phyloP scores from a whole-genome alignment of 2,329 filamentous ascomycete species.

The Alternaria brassicicola region DNA sequence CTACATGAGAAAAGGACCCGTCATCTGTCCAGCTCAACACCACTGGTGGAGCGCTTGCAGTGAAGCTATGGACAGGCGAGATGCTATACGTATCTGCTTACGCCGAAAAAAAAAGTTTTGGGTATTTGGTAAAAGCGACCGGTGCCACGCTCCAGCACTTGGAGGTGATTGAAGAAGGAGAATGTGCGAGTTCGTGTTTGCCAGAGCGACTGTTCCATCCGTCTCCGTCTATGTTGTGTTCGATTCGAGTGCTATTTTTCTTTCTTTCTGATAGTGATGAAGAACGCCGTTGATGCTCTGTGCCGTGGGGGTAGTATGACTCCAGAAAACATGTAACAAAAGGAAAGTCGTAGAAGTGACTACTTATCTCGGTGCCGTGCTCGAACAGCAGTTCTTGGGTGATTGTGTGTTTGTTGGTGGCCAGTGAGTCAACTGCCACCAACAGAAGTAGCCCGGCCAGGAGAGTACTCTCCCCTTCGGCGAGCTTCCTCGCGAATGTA shows the following conservation, averaged over 20 bases:
- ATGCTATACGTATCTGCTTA: constrained; percentile 21
- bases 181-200: constrained; percentile 22
- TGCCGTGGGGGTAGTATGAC: constrained; percentile 18
- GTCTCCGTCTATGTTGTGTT: constrained; percentile 6
- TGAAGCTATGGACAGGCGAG: constrained; percentile 38
- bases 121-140: constrained; percentile 36
- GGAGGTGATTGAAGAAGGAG: constrained; percentile 35
- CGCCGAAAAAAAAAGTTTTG: constrained; percentile 10
- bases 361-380: constrained; percentile 3
- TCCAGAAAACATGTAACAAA: constrained; percentile 13
- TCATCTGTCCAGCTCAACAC: constrained; percentile 44
- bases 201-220: constrained; percentile 10
- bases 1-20: constrained; percentile 21
- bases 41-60: constrained; percentile 36
- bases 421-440: constrained; percentile 42
- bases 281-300: constrained; percentile 44
- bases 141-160: constrained; percentile 46
- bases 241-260: constrained; percentile 6
- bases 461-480: constrained; percentile 45
- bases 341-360: neutral
- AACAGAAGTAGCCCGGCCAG: constrained; percentile 36
- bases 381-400: neutral
- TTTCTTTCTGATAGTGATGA: constrained; percentile 24
- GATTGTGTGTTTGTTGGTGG: constrained; percentile 7
- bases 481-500: constrained; percentile 54